Percentiles rank a stretch among this genome's conserved stretches.
phyloP scores from a whole-genome alignment of 2,329 filamentous ascomycete genomes.

The Meredithiella fracta region DNA sequence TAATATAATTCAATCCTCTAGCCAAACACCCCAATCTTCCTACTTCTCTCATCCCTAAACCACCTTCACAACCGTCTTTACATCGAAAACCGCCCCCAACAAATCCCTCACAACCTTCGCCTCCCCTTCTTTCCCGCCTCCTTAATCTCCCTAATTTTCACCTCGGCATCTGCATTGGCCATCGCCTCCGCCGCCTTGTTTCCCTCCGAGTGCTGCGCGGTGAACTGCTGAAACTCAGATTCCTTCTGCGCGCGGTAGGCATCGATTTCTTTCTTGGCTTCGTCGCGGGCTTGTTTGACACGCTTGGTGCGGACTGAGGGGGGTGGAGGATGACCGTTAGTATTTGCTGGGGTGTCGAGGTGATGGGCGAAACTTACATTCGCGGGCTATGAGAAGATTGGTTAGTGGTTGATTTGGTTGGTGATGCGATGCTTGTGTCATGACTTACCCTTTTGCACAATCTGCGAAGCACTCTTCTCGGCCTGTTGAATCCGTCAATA shows the following conservation, averaged over 20 bases:
- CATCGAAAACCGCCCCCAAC: constrained; percentile 68
- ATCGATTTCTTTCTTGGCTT: constrained; percentile 96
- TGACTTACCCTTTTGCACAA: constrained; percentile 81
- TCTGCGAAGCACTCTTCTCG: constrained; percentile 96
- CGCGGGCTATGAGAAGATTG: constrained; percentile 52
- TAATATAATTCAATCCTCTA: not conserved
- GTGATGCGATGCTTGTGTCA: not conserved
- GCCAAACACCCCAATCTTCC: not conserved
- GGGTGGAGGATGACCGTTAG: not conserved
- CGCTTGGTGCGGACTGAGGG: constrained; percentile 62
- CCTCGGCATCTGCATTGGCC: constrained; percentile 66
- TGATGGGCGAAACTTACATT: constrained; percentile 46
- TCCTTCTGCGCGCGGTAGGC: constrained; percentile 83
- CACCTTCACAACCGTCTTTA: constrained; percentile 46
- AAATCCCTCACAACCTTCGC: constrained; percentile 68
- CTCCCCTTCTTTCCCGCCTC: constrained; percentile 61
- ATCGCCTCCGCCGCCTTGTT: constrained; percentile 64
- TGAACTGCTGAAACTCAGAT: constrained; percentile 85
- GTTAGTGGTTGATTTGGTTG: constrained; percentile 4
- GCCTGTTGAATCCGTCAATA: constrained; percentile 32
- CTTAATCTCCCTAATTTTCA: constrained; percentile 68
- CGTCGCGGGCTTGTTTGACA: constrained; percentile 87
- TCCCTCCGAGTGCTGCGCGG: constrained; percentile 83
- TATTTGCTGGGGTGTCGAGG: not conserved
- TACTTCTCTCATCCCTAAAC: constrained; percentile 1